These are phyloP conservation scores for Puccinia triticina DNA, from an alignment of 1,284 basidiomycete species.

Conservation along the genomic window DNA sequence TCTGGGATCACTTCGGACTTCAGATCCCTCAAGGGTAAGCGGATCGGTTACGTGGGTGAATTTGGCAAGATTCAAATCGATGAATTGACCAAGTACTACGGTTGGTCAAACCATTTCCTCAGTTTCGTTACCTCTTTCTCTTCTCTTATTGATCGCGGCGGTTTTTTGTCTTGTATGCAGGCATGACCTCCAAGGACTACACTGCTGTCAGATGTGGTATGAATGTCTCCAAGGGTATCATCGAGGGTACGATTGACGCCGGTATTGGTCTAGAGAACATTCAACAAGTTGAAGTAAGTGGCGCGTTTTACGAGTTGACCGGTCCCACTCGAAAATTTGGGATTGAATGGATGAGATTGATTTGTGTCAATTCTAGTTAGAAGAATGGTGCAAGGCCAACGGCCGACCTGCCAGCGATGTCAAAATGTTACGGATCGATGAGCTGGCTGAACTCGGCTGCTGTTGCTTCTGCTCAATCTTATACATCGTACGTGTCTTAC, in stretches of 20 bases:
- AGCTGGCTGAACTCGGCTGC: conserved; percentile 60
- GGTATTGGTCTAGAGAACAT: conserved; percentile 62
- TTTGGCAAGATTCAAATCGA: conserved; percentile 63
- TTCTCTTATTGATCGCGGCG: neutral
- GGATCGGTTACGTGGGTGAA: conserved; percentile 63
- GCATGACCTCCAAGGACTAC: conserved; percentile 60
- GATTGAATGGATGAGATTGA: too few relatives aligned
- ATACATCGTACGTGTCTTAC: conserved; percentile 52
- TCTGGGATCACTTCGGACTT: conserved; percentile 61
- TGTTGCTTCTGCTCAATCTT: conserved; percentile 61
- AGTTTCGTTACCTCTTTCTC: neutral
- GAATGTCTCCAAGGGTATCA: conserved; percentile 61
- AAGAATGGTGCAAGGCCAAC: conserved; percentile 60
- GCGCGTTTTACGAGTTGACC: neutral
- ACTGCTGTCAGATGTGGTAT: conserved; percentile 61
- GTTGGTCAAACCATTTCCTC: conserved; percentile 38
- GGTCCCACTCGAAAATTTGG: too few relatives aligned
- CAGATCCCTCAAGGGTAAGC: conserved; percentile 60
- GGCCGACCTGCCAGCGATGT: conserved; percentile 60
- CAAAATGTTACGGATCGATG: conserved; percentile 61
- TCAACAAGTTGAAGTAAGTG: conserved; percentile 57
- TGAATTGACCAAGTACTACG: conserved; percentile 57
- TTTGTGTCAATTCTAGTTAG: conserved; percentile 55
- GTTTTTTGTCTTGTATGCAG: conserved; percentile 28
- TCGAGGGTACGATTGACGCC: conserved; percentile 61